A percentile compares a stretch with the other conserved stretches of the same genome.
phyloP scores from a whole-genome alignment of 805 yeast species.

The Wickerhamomyces sydowiorum region DNA sequence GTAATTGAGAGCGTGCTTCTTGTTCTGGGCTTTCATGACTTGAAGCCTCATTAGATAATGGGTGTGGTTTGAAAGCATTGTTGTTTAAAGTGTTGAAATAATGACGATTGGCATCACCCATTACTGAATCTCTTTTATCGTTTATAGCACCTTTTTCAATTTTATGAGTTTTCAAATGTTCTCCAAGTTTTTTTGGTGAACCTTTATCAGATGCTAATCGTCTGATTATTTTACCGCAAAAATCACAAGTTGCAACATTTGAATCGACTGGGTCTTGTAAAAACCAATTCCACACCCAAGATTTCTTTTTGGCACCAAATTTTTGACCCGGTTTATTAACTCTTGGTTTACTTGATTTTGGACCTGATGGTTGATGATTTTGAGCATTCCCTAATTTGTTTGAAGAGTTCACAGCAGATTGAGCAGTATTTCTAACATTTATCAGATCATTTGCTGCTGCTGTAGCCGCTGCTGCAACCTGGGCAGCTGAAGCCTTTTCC shows the following conservation, averaged over 20 bases:
- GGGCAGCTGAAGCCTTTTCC: not conserved
- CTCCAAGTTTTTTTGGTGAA: constrained; percentile 52
- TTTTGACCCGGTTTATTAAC: constrained; percentile 47
- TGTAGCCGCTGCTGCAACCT: constrained; percentile 4
- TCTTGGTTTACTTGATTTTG: constrained; percentile 19
- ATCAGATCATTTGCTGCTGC: not conserved
- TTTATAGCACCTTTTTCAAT: constrained; percentile 35
- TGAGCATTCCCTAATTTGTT: not conserved
- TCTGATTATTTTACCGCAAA: constrained; percentile 42
- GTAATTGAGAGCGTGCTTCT: not conserved
- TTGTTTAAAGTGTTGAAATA: constrained; percentile 25
- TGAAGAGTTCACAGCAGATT: constrained; percentile 2
- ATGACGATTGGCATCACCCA: constrained; percentile 30
- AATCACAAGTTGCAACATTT: constrained; percentile 48
- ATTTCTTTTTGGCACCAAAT: constrained; percentile 55
- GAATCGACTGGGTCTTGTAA: constrained; percentile 42
- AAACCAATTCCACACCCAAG: constrained; percentile 64
- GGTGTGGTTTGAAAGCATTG: constrained; percentile 10
- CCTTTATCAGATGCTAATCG: constrained; percentile 50
- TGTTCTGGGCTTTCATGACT: constrained; percentile 1
- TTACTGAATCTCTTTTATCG: constrained; percentile 33
- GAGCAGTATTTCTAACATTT: constrained; percentile 1
- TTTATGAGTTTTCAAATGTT: constrained; percentile 52
- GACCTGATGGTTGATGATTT: not conserved
- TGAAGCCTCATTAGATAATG: not conserved